Base-by-base conservation (phyloP, 179 eudicot genomes). In the Beta lomatogona region DNA sequence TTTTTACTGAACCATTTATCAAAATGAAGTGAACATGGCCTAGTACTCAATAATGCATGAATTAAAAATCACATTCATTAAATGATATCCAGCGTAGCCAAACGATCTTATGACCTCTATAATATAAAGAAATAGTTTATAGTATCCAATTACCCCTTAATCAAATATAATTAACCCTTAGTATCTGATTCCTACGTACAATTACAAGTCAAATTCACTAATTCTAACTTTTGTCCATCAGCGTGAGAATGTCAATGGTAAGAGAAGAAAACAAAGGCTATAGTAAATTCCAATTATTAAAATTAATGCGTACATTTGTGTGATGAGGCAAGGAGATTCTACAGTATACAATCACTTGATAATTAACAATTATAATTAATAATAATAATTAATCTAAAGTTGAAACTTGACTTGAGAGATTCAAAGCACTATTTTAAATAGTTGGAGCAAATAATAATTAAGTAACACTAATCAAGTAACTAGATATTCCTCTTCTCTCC, bases 381-480 rank as follows among this genome's bases (percentile, higher is more conserved):
- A 0, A 2, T 36, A 36, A 36, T 36, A 36, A 36, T 36, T 15
- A 53, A 73, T 72, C 18, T 22, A 50, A 50, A 72, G 44, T 53
- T 53, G 13, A 9, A 25, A 9, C 22, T 74, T 74, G 77, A 75
- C 52, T 57, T 25, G 21, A 3, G 44, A 36, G 77, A 75, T 75
- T 57, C 53, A 75, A 41, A 75, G 48, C 77, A 74, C 50, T 25
- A 25, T 22, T 72, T 14, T 18, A 55, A 55, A 10, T 31, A 13
- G 9, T 22, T 15, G 2, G 3, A 36, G 2, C 15, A 28, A 54
- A 28, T 52, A 15, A 57, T 36, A 36, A 36, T 31, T 28, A 75
- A 55, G 31, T 55, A 75, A 73, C 8, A 31, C 15, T 28, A 73
- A 73, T 31, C 57, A 63, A 63, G 70, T 59, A 76, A 75, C 66